phyloP scores from a whole-genome alignment of 257 asterid species.

The Cordia subcordata region DNA sequence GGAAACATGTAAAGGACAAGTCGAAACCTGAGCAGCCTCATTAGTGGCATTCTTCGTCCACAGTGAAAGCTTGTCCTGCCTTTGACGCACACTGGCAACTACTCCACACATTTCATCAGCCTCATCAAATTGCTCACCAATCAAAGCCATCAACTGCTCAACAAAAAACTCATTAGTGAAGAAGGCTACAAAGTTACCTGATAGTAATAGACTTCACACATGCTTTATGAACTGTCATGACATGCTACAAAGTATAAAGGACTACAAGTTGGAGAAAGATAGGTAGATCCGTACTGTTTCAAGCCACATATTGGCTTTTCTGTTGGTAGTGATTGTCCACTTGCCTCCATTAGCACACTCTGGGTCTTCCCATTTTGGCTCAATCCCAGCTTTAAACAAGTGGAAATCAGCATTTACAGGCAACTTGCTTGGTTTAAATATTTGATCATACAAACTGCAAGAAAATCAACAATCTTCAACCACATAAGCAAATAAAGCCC shows the following conservation, averaged over 20 bases:
- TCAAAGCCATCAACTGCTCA: conserved; percentile 60
- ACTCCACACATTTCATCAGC: conserved; percentile 81
- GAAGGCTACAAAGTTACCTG: neutral
- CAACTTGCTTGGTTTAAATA: conserved; percentile 76
- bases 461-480: conserved; percentile 3
- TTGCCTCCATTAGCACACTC: conserved; percentile 95
- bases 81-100: conserved; percentile 76
- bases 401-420: conserved; percentile 78
- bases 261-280: neutral
- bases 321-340: conserved; percentile 61
- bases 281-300: conserved; percentile 55
- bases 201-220: too few relatives aligned
- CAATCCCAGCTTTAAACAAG: conserved; percentile 84
- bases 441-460: conserved; percentile 81
- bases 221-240: neutral
- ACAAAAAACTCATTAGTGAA: neutral
- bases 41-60: conserved; percentile 94
- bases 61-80: conserved; percentile 74
- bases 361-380: conserved; percentile 99
- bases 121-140: conserved; percentile 78
- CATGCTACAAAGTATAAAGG: neutral
- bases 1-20: too few relatives aligned
- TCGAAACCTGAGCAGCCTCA: conserved; percentile 80
- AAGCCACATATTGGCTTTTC: conserved; percentile 69
- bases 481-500: neutral